A percentile compares a stretch with the other conserved stretches of the same genome.
Evolutionary conservation across 2,329 filamentous ascomycete genomes (phyloP).

Genomic region (Aspergillus persii): DNA sequence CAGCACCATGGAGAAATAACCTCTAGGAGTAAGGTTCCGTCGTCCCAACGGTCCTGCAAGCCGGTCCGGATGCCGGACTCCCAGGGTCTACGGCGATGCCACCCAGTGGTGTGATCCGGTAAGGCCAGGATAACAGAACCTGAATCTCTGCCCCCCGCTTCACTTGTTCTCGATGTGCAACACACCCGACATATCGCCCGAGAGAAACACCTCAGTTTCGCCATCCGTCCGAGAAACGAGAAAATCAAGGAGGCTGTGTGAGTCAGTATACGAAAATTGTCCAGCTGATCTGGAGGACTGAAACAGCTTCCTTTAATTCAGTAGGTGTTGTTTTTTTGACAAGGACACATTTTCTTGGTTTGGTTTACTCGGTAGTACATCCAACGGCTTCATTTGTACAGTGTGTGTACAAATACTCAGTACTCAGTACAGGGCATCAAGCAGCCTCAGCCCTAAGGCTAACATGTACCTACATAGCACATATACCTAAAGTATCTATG

Average conservation of each 20-base stretch:
- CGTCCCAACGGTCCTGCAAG: constrained; percentile 1
- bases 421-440: too few relatives aligned
- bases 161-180: background rate
- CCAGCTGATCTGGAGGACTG: background rate
- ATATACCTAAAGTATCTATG: too few relatives aligned
- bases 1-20: constrained; percentile 9
- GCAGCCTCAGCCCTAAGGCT: too few relatives aligned
- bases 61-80: constrained; percentile 15
- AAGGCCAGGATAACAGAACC: constrained; percentile 3
- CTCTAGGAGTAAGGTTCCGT: constrained; percentile 10
- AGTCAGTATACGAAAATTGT: background rate
- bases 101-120: constrained; percentile 20
- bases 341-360: background rate
- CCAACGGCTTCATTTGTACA: too few relatives aligned
- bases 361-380: too few relatives aligned
- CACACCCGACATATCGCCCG: background rate
- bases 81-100: constrained; percentile 11
- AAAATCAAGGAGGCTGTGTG: background rate
- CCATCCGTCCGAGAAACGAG: background rate
- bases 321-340: background rate
- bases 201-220: background rate
- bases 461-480: too few relatives aligned
- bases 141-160: background rate
- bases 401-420: too few relatives aligned
- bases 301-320: background rate